Percentiles rank a stretch among this genome's conserved stretches.
These are phyloP conservation scores for Dispira simplex DNA, from an alignment of 192 early-diverging fungal genomes.

Conservation along the genomic window DNA sequence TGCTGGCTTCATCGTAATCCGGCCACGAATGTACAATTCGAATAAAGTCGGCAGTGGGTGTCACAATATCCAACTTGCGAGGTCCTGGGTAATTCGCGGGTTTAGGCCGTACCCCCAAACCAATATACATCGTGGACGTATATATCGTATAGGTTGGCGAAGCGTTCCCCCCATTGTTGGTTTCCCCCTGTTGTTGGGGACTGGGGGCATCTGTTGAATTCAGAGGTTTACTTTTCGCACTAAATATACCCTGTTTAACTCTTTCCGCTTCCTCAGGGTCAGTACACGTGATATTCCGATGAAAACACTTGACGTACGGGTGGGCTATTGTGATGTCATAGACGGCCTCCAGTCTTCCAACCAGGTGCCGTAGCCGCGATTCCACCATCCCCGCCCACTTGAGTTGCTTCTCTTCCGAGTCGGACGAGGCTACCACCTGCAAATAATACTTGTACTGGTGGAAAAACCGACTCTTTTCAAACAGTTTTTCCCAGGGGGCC, in stretches of 20 bases:
- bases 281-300: slow-evolving; percentile 43
- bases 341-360: slow-evolving; percentile 65
- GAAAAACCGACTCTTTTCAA: slow-evolving; percentile 85
- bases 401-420: slow-evolving; percentile 54
- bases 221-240: slow-evolving; percentile 20
- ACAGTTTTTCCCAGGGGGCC: slow-evolving; percentile 65
- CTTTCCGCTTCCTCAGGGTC: slow-evolving; percentile 49
- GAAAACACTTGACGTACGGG: slow-evolving; percentile 81
- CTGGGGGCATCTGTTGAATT: background rate
- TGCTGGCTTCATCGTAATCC: slow-evolving; percentile 44
- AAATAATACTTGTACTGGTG: slow-evolving; percentile 74
- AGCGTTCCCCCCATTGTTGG: slow-evolving; percentile 13
- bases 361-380: slow-evolving; percentile 74
- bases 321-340: slow-evolving; percentile 61
- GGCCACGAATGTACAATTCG: slow-evolving; percentile 71
- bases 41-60: slow-evolving; percentile 73
- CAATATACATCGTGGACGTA: slow-evolving; percentile 84
- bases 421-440: slow-evolving; percentile 69
- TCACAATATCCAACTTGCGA: slow-evolving; percentile 56
- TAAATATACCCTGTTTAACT: slow-evolving; percentile 46
- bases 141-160: slow-evolving; percentile 15
- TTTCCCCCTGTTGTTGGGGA: slow-evolving; percentile 14
- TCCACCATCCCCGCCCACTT: slow-evolving; percentile 85
- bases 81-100: slow-evolving; percentile 29
- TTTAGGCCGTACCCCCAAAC: slow-evolving; percentile 48